phyloP scores from a whole-genome alignment of 2,329 filamentous ascomycete genomes.

The Aureobasidium sp. region DNA sequence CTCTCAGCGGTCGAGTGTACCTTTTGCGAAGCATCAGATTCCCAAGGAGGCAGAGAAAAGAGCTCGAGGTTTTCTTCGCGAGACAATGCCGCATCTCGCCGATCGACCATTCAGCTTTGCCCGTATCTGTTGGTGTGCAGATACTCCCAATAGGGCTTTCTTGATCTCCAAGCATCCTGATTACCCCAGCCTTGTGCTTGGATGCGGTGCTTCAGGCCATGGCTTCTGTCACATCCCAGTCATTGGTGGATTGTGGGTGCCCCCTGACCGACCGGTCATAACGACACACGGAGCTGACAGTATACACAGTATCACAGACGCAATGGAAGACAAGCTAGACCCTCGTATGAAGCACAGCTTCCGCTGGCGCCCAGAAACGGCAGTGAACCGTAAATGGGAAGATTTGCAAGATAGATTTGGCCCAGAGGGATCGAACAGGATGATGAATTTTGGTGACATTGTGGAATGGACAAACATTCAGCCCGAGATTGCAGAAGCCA shows the following conservation, averaged over 20 bases:
- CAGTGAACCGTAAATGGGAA: slow-evolving; percentile 37
- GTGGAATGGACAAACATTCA: slow-evolving; percentile 7
- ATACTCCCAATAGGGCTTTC: slow-evolving; percentile 47
- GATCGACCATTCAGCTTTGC: slow-evolving; percentile 41
- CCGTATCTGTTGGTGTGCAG: slow-evolving; percentile 50
- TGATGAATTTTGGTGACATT: slow-evolving; percentile 10
- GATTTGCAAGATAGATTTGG: slow-evolving; percentile 20
- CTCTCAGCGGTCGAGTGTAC: slow-evolving; percentile 19
- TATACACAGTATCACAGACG: slow-evolving; percentile 42
- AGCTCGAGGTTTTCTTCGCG: slow-evolving; percentile 37
- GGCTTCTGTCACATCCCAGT: slow-evolving; percentile 46
- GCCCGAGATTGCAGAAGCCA: slow-evolving; percentile 1
- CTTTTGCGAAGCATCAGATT: slow-evolving; percentile 38
- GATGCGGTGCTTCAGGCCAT: slow-evolving; percentile 44
- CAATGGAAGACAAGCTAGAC: slow-evolving; percentile 39
- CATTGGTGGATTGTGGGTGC: slow-evolving; percentile 40
- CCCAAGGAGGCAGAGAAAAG: slow-evolving; percentile 40
- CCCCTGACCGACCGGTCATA: slow-evolving; percentile 42
- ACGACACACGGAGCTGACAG: slow-evolving; percentile 41
- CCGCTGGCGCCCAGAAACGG: slow-evolving; percentile 45
- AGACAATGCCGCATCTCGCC: slow-evolving; percentile 45
- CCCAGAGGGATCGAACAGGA: slow-evolving; percentile 25
- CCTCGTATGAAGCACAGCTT: slow-evolving; percentile 35
- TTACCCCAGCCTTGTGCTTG: slow-evolving; percentile 36
- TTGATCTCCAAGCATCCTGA: slow-evolving; percentile 43